Evolutionary conservation across 164 flowering plant species (phyloP).

Genomic region (Vitis cinerea): DNA sequence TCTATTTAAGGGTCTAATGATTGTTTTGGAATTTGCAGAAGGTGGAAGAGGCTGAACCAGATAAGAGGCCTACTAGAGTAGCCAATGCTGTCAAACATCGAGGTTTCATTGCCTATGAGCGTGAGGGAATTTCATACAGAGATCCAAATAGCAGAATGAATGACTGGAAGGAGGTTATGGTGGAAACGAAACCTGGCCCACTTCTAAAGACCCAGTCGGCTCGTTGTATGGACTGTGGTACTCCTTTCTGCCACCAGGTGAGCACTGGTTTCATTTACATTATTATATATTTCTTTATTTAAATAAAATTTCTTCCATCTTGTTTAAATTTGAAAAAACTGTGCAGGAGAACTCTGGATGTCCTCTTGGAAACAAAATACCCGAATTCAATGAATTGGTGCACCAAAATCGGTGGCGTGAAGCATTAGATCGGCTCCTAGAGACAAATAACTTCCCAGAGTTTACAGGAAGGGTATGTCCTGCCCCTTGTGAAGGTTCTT

Average conservation of each 20-base stretch:
- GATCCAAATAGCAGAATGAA: constrained; percentile 76
- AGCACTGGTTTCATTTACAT: neutral
- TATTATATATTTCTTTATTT: neutral
- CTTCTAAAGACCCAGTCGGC: constrained; percentile 93
- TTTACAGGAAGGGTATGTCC: constrained; percentile 99
- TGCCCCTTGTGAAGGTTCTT: constrained; percentile 99
- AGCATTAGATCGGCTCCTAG: constrained; percentile 88
- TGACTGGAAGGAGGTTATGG: constrained; percentile 96
- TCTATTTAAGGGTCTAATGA: constrained; percentile 1
- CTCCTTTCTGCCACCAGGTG: constrained; percentile 99
- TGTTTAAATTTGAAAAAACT: neutral
- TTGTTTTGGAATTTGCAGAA: constrained; percentile 25
- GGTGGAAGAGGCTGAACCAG: constrained; percentile 31
- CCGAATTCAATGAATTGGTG: constrained; percentile 96
- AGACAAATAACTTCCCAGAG: constrained; percentile 99
- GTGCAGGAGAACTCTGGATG: constrained; percentile 93
- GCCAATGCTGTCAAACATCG: constrained; percentile 80
- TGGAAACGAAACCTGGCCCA: constrained; percentile 66
- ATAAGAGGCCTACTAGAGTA: constrained; percentile 65
- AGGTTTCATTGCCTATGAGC: constrained; percentile 89
- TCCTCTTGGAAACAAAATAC: constrained; percentile 98
- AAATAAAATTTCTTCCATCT: neutral
- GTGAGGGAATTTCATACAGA: constrained; percentile 82
- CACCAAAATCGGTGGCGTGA: constrained; percentile 99
- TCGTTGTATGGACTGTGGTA: constrained; percentile 99